Base-by-base conservation (phyloP, 345 rosid species). In the Populus euphratica region DNA sequence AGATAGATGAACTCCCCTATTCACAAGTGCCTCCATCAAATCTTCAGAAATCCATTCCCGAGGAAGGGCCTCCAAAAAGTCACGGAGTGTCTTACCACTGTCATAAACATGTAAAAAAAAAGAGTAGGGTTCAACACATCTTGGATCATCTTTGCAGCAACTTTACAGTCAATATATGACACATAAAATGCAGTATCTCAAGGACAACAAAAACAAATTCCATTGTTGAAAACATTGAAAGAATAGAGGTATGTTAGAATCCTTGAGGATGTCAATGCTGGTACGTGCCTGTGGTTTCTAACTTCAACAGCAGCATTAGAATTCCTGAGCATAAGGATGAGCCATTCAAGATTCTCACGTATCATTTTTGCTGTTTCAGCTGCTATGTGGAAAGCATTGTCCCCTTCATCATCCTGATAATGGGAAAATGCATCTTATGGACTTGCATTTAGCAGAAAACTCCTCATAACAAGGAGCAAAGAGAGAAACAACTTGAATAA, bases 11-110 rank as follows among this genome's bases (percentile, higher is more conserved):
- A 96, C 89, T 77, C 97, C 97, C 78, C 91, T 91, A 82, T 83
- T 88, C 54, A 72, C 69, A 56, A 96, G 87, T 70, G 97, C 97
- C 78, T 96, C 99, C 94, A 96, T 90, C 50, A 96, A 83, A 88
- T 93, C 97, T 87, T 96, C 99, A 43, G 98, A 88, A 79, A 96
- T 92, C 99, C 99, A 96, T 79, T 93, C 98, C 70, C 99, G 93
- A 41, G 97, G 97, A 88, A 96, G 94, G 79, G 93, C 89, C 87
- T 96, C 99, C 89, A 96, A 73, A 81, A 86, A 90, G 83, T 96
- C 98, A 65, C 98, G 94, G 64, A 92, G 81, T 68, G 95, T 96
- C 93, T 87, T 92, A 62, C 99, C 98, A 83, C 99, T 96, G 90
- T 74, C 78, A 68, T 75, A 67, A 47, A 47, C 17, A 47, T 13